phyloP scores from a whole-genome alignment of 148 eudicot species.

The Chenopodium formosanum region DNA sequence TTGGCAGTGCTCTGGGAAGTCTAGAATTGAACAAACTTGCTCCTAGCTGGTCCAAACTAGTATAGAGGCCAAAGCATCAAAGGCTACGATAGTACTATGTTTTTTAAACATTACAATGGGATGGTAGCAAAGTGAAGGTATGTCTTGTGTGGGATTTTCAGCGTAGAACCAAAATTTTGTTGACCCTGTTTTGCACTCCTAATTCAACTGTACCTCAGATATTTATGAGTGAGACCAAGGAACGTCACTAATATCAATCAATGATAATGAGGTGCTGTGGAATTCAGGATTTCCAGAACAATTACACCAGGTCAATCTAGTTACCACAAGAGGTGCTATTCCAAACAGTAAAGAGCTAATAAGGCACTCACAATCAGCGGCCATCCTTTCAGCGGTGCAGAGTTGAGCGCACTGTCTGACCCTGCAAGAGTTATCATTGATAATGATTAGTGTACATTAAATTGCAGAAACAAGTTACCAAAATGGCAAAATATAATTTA shows the following conservation, averaged over 20 bases:
- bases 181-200: neutral
- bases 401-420: neutral
- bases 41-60: constrained; percentile 1
- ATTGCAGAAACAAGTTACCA: neutral
- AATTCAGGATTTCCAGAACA: neutral
- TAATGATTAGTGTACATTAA: no score
- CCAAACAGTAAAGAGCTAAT: neutral
- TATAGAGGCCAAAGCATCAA: neutral
- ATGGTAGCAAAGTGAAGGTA: neutral
- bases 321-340: neutral
- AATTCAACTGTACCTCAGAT: neutral
- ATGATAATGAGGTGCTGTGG: neutral
- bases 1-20: neutral
- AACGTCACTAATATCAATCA: neutral
- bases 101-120: neutral
- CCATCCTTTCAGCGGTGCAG: constrained; percentile 22
- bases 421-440: constrained; percentile 14
- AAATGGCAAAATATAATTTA: neutral
- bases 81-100: neutral
- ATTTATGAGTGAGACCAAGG: neutral
- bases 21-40: neutral
- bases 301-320: neutral
- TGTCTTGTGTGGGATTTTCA: neutral
- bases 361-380: constrained; percentile 19
- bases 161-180: neutral